Evolutionary conservation across 805 yeast species (phyloP).

Genomic region (Wickerhamiella azyma): DNA sequence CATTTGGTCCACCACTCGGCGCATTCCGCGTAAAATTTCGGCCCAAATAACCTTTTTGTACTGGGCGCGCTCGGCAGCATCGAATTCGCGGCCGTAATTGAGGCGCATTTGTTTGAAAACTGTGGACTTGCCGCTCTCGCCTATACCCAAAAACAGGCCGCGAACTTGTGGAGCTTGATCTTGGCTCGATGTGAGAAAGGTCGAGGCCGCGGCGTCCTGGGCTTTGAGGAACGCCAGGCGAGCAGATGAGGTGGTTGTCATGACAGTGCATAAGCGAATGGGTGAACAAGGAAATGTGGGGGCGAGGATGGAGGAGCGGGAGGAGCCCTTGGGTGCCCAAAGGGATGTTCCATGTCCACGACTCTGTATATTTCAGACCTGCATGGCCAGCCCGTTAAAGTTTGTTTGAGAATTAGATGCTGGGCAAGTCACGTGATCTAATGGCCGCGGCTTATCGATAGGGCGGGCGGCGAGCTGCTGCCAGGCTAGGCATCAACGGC

Average conservation of each 20-base stretch:
- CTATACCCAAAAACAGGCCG: slow-evolving; percentile 65
- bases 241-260: not conserved
- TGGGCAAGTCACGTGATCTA: too few relatives aligned
- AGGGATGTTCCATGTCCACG: too few relatives aligned
- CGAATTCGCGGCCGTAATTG: slow-evolving; percentile 74
- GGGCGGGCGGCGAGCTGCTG: too few relatives aligned
- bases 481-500: too few relatives aligned
- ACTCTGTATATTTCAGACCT: too few relatives aligned
- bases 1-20: slow-evolving; percentile 62
- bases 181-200: not conserved
- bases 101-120: slow-evolving; percentile 71
- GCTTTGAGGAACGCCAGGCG: not conserved
- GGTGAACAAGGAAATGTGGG: too few relatives aligned
- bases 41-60: slow-evolving; percentile 87
- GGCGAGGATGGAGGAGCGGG: too few relatives aligned
- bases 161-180: slow-evolving; percentile 1
- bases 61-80: slow-evolving; percentile 61
- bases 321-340: too few relatives aligned
- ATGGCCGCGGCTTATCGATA: too few relatives aligned
- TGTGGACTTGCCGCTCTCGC: slow-evolving; percentile 74
- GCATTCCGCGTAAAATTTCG: slow-evolving; percentile 78
- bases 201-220: not conserved
- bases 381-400: too few relatives aligned
- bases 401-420: too few relatives aligned
- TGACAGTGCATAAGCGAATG: too few relatives aligned